Conservation (phyloP, 2,329 filamentous ascomycete species). For the Canariomyces notabilis region DNA sequence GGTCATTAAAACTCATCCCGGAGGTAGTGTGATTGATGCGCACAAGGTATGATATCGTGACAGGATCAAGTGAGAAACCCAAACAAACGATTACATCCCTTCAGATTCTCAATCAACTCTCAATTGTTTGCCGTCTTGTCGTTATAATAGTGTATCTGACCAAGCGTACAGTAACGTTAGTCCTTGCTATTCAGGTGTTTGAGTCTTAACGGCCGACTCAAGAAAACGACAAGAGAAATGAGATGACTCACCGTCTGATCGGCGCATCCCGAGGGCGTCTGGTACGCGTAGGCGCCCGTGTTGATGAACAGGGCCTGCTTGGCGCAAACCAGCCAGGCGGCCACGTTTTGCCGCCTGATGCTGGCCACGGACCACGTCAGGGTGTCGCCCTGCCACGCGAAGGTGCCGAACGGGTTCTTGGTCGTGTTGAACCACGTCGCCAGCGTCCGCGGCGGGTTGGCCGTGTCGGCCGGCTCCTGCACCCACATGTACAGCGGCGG, state of each 20-base stretch:
- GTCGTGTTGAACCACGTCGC: slow-evolving; percentile 46
- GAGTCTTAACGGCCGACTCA: not conserved
- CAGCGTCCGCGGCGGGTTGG: slow-evolving; percentile 42
- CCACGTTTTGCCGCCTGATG: slow-evolving; percentile 48
- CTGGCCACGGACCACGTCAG: slow-evolving; percentile 48
- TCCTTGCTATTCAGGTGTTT: slow-evolving; percentile 1
- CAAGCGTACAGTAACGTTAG: not conserved
- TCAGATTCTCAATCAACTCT: no score
- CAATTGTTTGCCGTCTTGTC: slow-evolving; percentile 27
- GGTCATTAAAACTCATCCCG: no score
- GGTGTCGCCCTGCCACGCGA: slow-evolving; percentile 54
- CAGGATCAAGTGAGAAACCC: no score
- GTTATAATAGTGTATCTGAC: slow-evolving; percentile 26
- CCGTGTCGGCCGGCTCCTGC: slow-evolving; percentile 38
- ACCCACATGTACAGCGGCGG: slow-evolving; percentile 44
- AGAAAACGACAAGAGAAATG: not conserved
- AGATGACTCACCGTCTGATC: slow-evolving; percentile 50
- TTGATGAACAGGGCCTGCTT: slow-evolving; percentile 51
- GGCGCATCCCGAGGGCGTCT: slow-evolving; percentile 52
- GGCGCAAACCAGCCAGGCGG: slow-evolving; percentile 55
- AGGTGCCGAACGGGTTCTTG: slow-evolving; percentile 51
- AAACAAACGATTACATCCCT: no score
- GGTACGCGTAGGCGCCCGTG: slow-evolving; percentile 53
- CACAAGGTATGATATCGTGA: no score
- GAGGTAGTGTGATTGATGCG: no score